A percentile compares a stretch with the other conserved stretches of the same genome.
phyloP scores from a whole-genome alignment of 1,139 yeast genomes.

The Blastobotrys petasosporus region DNA sequence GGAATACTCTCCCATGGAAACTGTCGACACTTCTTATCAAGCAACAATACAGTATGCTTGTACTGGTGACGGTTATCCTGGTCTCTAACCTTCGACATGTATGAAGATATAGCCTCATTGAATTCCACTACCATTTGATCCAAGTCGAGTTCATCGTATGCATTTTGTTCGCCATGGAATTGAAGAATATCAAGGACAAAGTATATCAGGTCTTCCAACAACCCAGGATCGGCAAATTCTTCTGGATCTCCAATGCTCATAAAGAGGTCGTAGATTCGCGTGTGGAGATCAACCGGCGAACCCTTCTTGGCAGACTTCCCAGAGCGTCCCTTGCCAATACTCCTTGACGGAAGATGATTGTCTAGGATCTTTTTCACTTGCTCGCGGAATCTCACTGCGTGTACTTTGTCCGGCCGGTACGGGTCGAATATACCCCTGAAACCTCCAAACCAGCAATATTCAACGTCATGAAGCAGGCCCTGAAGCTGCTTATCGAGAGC shows the following conservation, averaged over 20 bases:
- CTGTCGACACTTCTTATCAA: conserved; percentile 55
- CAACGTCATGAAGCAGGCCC: conserved; percentile 52
- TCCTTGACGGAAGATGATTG: conserved; percentile 33
- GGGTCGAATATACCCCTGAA: conserved; percentile 54
- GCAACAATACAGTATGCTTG: conserved; percentile 61
- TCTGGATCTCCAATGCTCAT: conserved; percentile 41
- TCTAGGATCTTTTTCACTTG: conserved; percentile 36
- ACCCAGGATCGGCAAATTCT: conserved; percentile 34
- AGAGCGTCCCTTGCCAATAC: conserved; percentile 1
- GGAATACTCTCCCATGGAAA: conserved; percentile 89
- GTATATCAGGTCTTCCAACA: conserved; percentile 58
- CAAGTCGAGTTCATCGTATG: conserved; percentile 59
- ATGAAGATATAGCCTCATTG: conserved; percentile 40
- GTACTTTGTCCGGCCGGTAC: conserved; percentile 21
- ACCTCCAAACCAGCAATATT: conserved; percentile 76
- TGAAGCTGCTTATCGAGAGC: conserved; percentile 53
- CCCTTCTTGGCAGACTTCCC: not conserved
- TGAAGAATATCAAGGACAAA: conserved; percentile 55
- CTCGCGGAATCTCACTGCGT: conserved; percentile 36
- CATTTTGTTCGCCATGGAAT: conserved; percentile 59
- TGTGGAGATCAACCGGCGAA: conserved; percentile 41
- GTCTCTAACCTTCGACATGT: conserved; percentile 21
- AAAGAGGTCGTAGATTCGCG: conserved; percentile 48
- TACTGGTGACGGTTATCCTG: conserved; percentile 11
- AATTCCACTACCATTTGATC: conserved; percentile 45